Conservation (phyloP, 2,329 filamentous ascomycete genomes). For the Alternaria incomplexa region DNA sequence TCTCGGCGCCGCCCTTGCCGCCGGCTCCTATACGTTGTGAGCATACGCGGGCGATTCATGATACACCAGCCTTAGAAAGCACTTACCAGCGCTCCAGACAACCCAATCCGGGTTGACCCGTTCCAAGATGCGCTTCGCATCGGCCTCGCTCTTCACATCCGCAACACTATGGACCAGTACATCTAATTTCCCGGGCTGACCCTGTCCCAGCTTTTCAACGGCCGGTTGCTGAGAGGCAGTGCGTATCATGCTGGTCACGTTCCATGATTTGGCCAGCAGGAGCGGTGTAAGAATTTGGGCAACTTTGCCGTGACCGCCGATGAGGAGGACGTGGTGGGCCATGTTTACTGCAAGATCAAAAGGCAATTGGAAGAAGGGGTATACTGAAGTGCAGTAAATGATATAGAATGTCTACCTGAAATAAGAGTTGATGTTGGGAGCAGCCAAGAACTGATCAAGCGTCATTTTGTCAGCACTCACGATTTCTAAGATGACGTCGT, state of each 20-base stretch:
- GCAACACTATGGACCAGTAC: constrained; percentile 75
- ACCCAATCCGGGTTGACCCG: constrained; percentile 69
- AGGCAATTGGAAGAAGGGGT: not conserved
- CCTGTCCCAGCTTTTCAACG: constrained; percentile 67
- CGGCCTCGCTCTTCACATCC: constrained; percentile 67
- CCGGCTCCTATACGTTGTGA: constrained; percentile 54
- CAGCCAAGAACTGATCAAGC: not conserved
- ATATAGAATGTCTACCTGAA: not conserved
- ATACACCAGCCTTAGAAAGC: not conserved
- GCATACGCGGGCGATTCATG: not conserved
- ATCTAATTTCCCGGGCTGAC: constrained; percentile 67
- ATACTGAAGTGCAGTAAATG: not conserved
- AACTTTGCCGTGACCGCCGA: constrained; percentile 83
- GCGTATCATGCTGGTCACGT: constrained; percentile 79
- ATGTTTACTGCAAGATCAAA: constrained; percentile 17
- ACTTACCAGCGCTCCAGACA: constrained; percentile 70
- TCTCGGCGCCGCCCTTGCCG: constrained; percentile 59
- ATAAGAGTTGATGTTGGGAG: not conserved
- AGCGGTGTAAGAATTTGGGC: constrained; percentile 77
- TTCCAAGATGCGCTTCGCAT: constrained; percentile 68
- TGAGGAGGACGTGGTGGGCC: constrained; percentile 64
- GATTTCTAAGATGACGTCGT: constrained; percentile 22
- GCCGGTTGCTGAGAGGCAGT: constrained; percentile 69
- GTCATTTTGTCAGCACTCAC: not conserved
- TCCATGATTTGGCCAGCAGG: constrained; percentile 75